Base-by-base conservation (phyloP, 495 filamentous ascomycete species). In the Sordaria brevicollis region DNA sequence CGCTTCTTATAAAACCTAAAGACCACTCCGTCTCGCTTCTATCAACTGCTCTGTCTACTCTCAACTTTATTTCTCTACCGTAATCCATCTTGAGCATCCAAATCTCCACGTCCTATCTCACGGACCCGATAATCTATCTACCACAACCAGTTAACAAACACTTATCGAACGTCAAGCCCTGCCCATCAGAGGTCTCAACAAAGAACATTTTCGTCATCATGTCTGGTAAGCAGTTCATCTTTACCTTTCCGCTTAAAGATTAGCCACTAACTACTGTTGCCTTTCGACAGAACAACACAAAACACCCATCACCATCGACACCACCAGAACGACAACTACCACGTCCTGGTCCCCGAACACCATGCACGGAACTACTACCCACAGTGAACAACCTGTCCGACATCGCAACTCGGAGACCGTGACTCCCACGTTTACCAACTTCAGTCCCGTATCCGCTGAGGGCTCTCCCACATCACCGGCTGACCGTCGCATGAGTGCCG, bases 401-500 rank as follows among this genome's bases (percentile, higher is more conserved):
- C 49, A 62, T 62, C 49, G 49, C 25, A 62, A 62, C 25, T 62
- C 49, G 25, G 49, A 62, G 33, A 62, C 25, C 25, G 25, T 15
- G 33, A 62, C 49, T 31, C 49, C 49, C 25, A 62, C 49, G 33
- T 62, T 62, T 29, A 62, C 49, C 49, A 62, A 62, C 25, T 62
- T 62, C 25, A 62, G 25, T 62, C 49, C 49, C 11, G 49, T 31
- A 21, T 62, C 49, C 21, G 49, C 11, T 57, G 25, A 3, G 29
- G 29, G 21, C 25, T 33, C 49, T 31, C 49, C 49, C 25, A 31
- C 13, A 5, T 62, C 49, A 29, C 49, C 49, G 49, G 67, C 29
- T 49, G 72, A 73, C 29, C 69, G 73, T 11, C 73, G 71, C 19
- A 11, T 35, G 17, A 79, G 75, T 67, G 81, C 78, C 71, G 80